Base-by-base conservation (phyloP, 2,329 filamentous ascomycete genomes). In the Monilinia vaccinii-corymbosi region DNA sequence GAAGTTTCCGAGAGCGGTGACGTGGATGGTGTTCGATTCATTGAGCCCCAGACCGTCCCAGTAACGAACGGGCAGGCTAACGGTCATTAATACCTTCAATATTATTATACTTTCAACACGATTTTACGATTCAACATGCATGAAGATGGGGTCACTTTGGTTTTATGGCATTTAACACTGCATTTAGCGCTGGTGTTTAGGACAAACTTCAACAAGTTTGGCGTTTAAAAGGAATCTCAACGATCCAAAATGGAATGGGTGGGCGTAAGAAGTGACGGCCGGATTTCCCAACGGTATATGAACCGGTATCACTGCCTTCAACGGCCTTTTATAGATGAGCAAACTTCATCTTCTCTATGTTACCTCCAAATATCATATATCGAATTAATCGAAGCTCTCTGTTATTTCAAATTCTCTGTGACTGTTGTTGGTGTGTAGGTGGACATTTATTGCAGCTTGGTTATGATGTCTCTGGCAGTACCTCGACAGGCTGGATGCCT, bases 181-280 rank as follows among this genome's bases (percentile, higher is more conserved):
- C 69, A 71, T 71, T 63, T 70, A 70, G 69, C 67, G 66, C 57
- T 63, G 67, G 69, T 69, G 68, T 69, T 68, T 60, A 25, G 67
- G 66, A 60, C 63, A 68, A 69, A 70, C 65, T 71, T 71, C 70
- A 71, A 71, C 69, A 71, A 65, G 68, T 70, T 68, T 68, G 66
- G 69, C 66, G 69, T 71, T 69, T 50, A 60, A 62, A 64, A 64
- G 52, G 51, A 67, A 68, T 70, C 65, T 69, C 66, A 70, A 69
- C 66, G 66, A 70, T 69, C 66, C 47, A 38, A 45, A 46, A 32
- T 40, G 32, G 45, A 31, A 45, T 34, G 56, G 42, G 51, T 57
- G 58, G 44, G 58, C 45, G 16, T 38, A 49, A 60, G 56, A 50
- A 60, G 57, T 46, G 14, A 55, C 16, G 42, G 42, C 49, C 34